A percentile compares a stretch with the other conserved stretches of the same genome.
These are phyloP conservation scores for Phytophthora foliorum DNA, from an alignment of 352 stramenopile genomes.

Conservation along the genomic window DNA sequence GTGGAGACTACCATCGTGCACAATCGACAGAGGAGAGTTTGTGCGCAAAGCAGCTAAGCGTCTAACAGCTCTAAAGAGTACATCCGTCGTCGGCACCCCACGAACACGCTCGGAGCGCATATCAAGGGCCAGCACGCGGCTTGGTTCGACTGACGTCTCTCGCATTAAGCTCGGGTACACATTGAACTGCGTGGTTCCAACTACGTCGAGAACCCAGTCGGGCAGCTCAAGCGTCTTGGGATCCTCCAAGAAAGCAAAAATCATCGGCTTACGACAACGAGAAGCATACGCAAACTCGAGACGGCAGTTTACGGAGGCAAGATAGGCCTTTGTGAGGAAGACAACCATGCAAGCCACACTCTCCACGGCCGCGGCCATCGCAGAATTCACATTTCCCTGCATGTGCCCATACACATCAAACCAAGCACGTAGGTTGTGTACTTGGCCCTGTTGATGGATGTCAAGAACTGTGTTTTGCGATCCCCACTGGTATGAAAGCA, in stretches of 20 bases:
- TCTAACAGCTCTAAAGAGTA: constrained; percentile 57
- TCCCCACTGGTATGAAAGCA: constrained; percentile 74
- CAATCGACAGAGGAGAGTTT: constrained; percentile 33
- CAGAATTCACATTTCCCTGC: constrained; percentile 72
- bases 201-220: constrained; percentile 48
- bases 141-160: constrained; percentile 6
- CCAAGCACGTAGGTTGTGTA: constrained; percentile 55
- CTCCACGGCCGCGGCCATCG: constrained; percentile 67
- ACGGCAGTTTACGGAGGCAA: constrained; percentile 63
- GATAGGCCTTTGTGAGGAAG: constrained; percentile 60
- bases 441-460: constrained; percentile 52
- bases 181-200: constrained; percentile 41
- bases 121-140: constrained; percentile 45
- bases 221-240: constrained; percentile 38
- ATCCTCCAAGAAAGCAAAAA: constrained; percentile 61
- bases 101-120: constrained; percentile 39
- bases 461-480: constrained; percentile 49
- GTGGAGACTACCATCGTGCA: constrained; percentile 54
- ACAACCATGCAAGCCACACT: constrained; percentile 66
- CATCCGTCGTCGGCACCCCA: constrained; percentile 39
- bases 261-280: constrained; percentile 48
- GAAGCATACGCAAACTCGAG: constrained; percentile 67
- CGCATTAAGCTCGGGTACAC: constrained; percentile 45
- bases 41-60: constrained; percentile 42
- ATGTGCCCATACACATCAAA: constrained; percentile 74